Base-by-base conservation (phyloP, 192 early-diverging fungal genomes). In the Pilobolus umbonatus region DNA sequence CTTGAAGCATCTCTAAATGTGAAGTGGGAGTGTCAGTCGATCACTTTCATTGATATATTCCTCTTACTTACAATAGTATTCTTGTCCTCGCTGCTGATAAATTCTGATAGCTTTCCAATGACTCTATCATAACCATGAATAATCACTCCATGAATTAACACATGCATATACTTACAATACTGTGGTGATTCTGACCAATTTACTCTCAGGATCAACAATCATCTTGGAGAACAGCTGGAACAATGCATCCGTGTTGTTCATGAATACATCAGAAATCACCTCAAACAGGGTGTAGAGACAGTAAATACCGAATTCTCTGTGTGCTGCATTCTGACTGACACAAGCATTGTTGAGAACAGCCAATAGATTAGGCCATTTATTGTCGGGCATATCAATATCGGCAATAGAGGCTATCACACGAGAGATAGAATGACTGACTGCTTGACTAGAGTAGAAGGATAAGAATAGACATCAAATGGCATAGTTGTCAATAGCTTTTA, bases 331-430 rank as follows among this genome's bases (percentile, higher is more conserved):
- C 45, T 78, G 44, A 61, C 89, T 94, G 52, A 78, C 82, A 60
- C 89, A 90, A 64, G 86, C 87, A 66, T 87, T 73, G 68, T 87
- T 90, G 36, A 96, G 79, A 62, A 92, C 88, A 54, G 79, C 71
- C 34, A 93, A 67, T 51, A 96, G 73, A 19, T 93, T 79, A 32
- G 72, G 64, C 94, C 94, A 96, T 62, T 79, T 79, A 55, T 85
- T 78, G 45, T 80, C 78, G 9, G 85, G 85, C 42, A 95, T 75
- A 62, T 94, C 93, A 26, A 86, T 74, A 65, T 86, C 80, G 39
- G 91, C 94, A 46, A 92, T 81, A 25, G 88, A 82, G n/a, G 94
- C 87, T 54, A 95, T 91, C n/a, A 90, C 91, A 47, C 89, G 89
- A 12, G 92, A 86, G 63, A 88, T 75, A 12, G 86, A 77, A 67